Evolutionary conservation across 2,329 filamentous ascomycete genomes (phyloP).

Genomic region (Ophiobolus disseminans): DNA sequence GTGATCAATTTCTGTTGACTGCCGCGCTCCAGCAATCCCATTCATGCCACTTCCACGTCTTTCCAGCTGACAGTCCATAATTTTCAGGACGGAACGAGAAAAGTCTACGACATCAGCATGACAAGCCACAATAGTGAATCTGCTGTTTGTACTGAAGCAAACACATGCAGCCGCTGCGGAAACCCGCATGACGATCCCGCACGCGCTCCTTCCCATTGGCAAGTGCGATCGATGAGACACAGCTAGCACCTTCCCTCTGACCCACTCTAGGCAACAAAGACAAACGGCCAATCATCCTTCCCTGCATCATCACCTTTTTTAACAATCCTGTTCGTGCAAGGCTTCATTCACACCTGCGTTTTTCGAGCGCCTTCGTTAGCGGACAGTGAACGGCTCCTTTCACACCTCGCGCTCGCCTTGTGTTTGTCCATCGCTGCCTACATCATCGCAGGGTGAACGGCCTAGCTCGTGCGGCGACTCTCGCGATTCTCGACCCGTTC

Average conservation of each 20-base stretch:
- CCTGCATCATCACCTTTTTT: no score
- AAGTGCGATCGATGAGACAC: neutral
- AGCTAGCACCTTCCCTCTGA: neutral
- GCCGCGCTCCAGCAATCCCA: neutral
- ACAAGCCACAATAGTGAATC: no score
- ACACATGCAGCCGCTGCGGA: no score
- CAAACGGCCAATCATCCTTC: neutral
- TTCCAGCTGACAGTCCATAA: neutral
- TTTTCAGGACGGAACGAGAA: neutral
- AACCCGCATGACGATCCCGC: neutral
- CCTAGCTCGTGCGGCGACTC: neutral
- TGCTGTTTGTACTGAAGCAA: neutral
- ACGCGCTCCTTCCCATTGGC: neutral
- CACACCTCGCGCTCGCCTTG: no score
- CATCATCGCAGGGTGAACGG: neutral
- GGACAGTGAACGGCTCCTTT: no score
- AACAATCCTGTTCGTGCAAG: no score
- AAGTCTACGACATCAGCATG: no score
- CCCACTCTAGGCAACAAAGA: neutral
- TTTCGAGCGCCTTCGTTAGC: no score
- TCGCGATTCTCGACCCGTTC: neutral
- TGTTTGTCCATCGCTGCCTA: neutral
- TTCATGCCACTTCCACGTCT: neutral
- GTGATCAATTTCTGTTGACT: neutral
- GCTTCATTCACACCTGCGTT: no score